phyloP scores from a whole-genome alignment of 257 asterid genomes.

The Echium plantagineum region DNA sequence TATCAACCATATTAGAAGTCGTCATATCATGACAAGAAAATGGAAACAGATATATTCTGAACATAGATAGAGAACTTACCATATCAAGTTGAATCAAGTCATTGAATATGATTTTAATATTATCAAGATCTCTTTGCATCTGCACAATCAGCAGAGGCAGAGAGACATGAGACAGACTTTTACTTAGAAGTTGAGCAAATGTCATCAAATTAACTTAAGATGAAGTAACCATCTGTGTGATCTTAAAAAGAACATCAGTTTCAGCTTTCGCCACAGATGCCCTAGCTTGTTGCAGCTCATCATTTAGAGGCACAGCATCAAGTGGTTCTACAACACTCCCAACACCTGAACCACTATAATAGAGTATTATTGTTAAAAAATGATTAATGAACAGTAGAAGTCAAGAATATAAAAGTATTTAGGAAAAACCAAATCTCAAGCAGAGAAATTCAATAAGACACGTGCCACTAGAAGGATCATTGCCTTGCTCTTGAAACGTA shows the following conservation, averaged over 20 bases:
- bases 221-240: slow-evolving; percentile 60
- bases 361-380: slow-evolving; percentile 15
- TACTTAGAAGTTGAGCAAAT: neutral
- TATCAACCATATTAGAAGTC: too few relatives aligned
- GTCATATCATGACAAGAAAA: neutral
- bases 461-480: neutral
- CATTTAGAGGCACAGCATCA: slow-evolving; percentile 79
- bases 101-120: slow-evolving; percentile 41
- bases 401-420: neutral
- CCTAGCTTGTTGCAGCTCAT: slow-evolving; percentile 83
- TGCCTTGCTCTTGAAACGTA: neutral
- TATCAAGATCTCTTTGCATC: slow-evolving; percentile 64
- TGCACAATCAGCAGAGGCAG: slow-evolving; percentile 19
- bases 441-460: neutral
- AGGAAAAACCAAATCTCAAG: neutral
- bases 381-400: neutral
- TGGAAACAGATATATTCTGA: slow-evolving; percentile 8
- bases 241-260: slow-evolving; percentile 70
- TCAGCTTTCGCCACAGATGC: slow-evolving; percentile 78
- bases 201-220: slow-evolving; percentile 13
- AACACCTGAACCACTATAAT: slow-evolving; percentile 73
- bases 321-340: slow-evolving; percentile 83
- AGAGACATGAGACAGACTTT: neutral
- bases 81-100: slow-evolving; percentile 61
- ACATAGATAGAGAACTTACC: slow-evolving; percentile 31